Base-by-base conservation (phyloP, 768 basidiomycete species). In the Fomitopsis pulvina region DNA sequence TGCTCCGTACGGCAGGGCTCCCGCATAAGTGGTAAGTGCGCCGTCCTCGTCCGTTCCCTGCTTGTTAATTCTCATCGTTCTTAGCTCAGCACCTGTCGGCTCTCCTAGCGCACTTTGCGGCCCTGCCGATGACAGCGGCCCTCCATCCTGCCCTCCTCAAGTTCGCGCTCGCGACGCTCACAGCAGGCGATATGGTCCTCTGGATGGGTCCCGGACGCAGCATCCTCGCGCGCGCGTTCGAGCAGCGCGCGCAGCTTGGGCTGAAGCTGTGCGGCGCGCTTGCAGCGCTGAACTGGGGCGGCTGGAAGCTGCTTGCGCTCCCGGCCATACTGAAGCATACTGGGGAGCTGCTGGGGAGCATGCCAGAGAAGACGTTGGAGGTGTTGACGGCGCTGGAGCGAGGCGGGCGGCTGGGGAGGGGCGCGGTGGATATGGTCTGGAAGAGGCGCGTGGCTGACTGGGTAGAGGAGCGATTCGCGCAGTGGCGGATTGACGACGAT, bases 1-100 rank as follows among this genome's bases (percentile, higher is more conserved):
- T 77, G 74, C 54, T 74, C 79, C 1, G 85, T 89, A 11, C 78
- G 87, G 14, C 79, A 83, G 51, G 90, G 89, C 1, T 81, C 83
- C 1, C 75, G 88, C 24, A 54, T 90, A 48, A 71, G 75, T 25
- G 65, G 87, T 87, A 65, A 48, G 78, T 69, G 34, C 30, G 25
- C 30, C 18, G 34, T 21, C 26, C 11, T 37, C 29, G 27, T 27
- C 52, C 30, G 42, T 41, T 18, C 4, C 42, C 12, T 9, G 16
- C 11, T 8, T 18, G 44, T 51, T 57, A 27, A 32, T 21, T 29
- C 4, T 45, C 28, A 37, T 24, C 28, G 8, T 28, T 47, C 30
- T 45, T 46, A 76, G 73, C 63, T 21, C 57, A 63, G 9, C 74
- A 77, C 20, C 52, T 72, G 8, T 61, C 64, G 1, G 60, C 63